Evolutionary conservation across 352 stramenopile genomes (phyloP).

Genomic region (Globisporangium viniferum): DNA sequence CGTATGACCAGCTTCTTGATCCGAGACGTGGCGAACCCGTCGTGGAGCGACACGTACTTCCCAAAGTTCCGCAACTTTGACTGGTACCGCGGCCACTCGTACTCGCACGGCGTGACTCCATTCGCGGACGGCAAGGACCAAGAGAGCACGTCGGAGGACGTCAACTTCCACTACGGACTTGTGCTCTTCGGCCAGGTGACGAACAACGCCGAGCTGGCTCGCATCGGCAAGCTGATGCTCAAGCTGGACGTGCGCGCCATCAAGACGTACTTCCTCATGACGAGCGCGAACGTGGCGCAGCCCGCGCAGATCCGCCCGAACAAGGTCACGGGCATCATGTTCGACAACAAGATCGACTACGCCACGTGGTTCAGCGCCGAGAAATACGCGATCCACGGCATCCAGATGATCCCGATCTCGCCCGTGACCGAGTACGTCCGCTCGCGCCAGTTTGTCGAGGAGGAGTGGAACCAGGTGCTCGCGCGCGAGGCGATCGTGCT

Average conservation of each 20-base stretch:
- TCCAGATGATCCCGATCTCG: slow-evolving; percentile 75
- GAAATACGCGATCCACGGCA: slow-evolving; percentile 73
- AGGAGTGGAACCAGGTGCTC: slow-evolving; percentile 64
- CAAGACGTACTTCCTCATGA: slow-evolving; percentile 76
- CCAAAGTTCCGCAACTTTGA: slow-evolving; percentile 67
- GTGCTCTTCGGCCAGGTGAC: slow-evolving; percentile 48
- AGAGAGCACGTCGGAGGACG: slow-evolving; percentile 68
- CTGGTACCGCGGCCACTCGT: slow-evolving; percentile 70
- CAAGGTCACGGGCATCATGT: slow-evolving; percentile 72
- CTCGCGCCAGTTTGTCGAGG: slow-evolving; percentile 38
- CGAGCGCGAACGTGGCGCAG: slow-evolving; percentile 47
- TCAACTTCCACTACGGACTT: slow-evolving; percentile 64
- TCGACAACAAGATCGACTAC: slow-evolving; percentile 84
- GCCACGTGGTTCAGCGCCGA: slow-evolving; percentile 70
- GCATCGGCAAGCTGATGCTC: slow-evolving; percentile 52
- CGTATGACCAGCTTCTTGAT: slow-evolving; percentile 40
- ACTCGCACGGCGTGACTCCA: slow-evolving; percentile 63
- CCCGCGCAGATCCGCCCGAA: slow-evolving; percentile 36
- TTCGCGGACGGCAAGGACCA: slow-evolving; percentile 67
- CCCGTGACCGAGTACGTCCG: slow-evolving; percentile 59
- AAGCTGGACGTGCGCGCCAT: slow-evolving; percentile 46
- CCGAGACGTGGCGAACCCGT: slow-evolving; percentile 54
- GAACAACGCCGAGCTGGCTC: slow-evolving; percentile 31
- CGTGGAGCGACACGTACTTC: slow-evolving; percentile 46
- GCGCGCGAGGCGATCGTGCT: slow-evolving; percentile 42